Percentiles rank a stretch among this genome's conserved stretches.
phyloP scores from a whole-genome alignment of 73 alveolate genomes.

The Durusdinium trenchii region DNA sequence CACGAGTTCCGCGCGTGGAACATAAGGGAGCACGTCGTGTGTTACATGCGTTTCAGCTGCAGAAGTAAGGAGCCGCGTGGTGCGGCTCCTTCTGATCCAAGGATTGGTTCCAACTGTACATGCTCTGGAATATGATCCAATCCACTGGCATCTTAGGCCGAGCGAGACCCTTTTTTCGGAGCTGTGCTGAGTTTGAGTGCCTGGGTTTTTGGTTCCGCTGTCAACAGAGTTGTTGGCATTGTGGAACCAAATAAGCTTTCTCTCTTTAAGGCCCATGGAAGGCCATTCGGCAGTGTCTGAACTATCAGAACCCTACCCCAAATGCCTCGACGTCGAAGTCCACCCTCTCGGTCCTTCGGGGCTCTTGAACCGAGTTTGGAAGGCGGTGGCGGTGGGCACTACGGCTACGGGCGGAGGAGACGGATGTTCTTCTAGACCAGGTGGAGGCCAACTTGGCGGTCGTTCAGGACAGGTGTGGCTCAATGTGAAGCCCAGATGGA shows the following conservation, averaged over 20 bases:
- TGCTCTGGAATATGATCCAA: slow-evolving; percentile 90
- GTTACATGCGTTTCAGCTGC: too few relatives aligned
- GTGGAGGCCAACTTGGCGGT: too few relatives aligned
- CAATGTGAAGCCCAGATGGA: too few relatives aligned
- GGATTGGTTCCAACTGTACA: slow-evolving; percentile 93
- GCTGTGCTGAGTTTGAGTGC: too few relatives aligned
- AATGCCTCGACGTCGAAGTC: neutral
- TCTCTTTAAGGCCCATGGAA: too few relatives aligned
- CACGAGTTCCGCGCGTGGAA: too few relatives aligned
- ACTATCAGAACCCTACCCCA: neutral
- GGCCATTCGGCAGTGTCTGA: too few relatives aligned
- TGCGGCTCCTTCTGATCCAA: neutral
- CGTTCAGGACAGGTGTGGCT: too few relatives aligned
- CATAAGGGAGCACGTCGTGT: too few relatives aligned
- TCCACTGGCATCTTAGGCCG: slow-evolving; percentile 67
- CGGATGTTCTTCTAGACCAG: slow-evolving; percentile 44
- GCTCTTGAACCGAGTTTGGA: neutral
- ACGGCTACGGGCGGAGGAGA: slow-evolving; percentile 44
- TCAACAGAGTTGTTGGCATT: neutral
- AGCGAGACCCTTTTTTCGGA: neutral
- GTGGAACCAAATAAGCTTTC: neutral
- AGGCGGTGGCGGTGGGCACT: slow-evolving; percentile 42
- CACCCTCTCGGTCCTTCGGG: neutral
- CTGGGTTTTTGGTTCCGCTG: neutral
- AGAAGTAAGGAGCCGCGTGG: too few relatives aligned